Evolutionary conservation across 306 rosid genomes (phyloP).

Genomic region (Begonia masoniana): DNA sequence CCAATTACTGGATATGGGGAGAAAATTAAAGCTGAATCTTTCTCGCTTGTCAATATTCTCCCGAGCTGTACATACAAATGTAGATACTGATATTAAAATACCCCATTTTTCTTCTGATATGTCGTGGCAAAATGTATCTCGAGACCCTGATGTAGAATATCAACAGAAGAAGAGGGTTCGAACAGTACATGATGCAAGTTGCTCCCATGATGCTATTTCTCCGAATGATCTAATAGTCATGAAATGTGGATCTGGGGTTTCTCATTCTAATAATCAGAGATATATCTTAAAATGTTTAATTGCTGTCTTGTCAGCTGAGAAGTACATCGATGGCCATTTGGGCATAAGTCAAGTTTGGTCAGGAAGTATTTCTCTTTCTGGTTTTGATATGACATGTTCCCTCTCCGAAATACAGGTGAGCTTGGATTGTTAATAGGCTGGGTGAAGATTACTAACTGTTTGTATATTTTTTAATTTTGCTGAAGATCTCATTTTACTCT

Average conservation of each 20-base stretch:
- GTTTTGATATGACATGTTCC: conserved; percentile 60
- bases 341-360: conserved; percentile 30
- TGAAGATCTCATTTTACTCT: not conserved
- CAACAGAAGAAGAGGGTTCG: conserved; percentile 23
- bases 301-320: conserved; percentile 45
- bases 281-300: conserved; percentile 41
- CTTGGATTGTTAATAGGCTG: too few relatives aligned
- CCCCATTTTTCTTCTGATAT: conserved; percentile 51
- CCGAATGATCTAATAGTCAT: conserved; percentile 3
- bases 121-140: conserved; percentile 25
- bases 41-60: conserved; percentile 51
- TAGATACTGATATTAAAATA: conserved; percentile 22
- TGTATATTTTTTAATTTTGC: conserved; percentile 1
- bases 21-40: conserved; percentile 37
- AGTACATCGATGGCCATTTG: conserved; percentile 22
- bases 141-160: conserved; percentile 23
- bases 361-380: conserved; percentile 52
- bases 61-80: conserved; percentile 29
- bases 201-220: conserved; percentile 32
- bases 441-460: conserved; percentile 27
- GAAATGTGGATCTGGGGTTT: conserved; percentile 14
- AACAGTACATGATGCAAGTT: conserved; percentile 35
- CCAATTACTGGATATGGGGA: conserved; percentile 29
- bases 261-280: conserved; percentile 28
- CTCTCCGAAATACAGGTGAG: conserved; percentile 35